Evolutionary conservation across 164 flowering plant species (phyloP).

Genomic region (Malania oleifera): DNA sequence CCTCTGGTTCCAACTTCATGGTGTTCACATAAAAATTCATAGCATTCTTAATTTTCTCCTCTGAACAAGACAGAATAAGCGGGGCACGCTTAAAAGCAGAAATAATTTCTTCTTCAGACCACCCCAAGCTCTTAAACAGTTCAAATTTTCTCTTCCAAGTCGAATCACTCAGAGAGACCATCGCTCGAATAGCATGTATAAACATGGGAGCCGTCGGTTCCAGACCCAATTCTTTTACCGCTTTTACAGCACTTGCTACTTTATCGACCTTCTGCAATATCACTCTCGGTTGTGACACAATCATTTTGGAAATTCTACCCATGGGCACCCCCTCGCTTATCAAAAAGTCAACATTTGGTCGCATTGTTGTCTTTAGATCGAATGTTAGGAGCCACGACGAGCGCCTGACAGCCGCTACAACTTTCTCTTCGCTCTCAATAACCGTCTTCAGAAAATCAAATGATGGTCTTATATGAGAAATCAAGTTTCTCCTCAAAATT

Average conservation of each 20-base stretch:
- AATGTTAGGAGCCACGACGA: neutral
- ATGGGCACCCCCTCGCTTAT: neutral
- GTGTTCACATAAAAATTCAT: constrained; percentile 17
- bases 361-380: neutral
- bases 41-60: constrained; percentile 13
- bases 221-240: constrained; percentile 9
- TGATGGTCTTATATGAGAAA: neutral
- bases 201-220: constrained; percentile 8
- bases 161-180: constrained; percentile 10
- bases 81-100: constrained; percentile 12
- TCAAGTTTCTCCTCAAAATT: neutral
- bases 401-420: neutral
- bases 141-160: constrained; percentile 17
- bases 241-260: neutral
- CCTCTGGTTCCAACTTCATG: constrained; percentile 7
- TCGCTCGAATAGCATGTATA: constrained; percentile 6
- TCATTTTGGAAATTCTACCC: neutral
- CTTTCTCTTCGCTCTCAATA: neutral
- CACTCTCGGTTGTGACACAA: neutral
- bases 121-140: constrained; percentile 20
- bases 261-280: neutral
- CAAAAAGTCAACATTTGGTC: neutral
- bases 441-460: neutral
- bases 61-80: constrained; percentile 10
- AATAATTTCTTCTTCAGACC: constrained; percentile 15